Evolutionary conservation across 305 asterid species (phyloP).

Genomic region (Plantago coronopus): DNA sequence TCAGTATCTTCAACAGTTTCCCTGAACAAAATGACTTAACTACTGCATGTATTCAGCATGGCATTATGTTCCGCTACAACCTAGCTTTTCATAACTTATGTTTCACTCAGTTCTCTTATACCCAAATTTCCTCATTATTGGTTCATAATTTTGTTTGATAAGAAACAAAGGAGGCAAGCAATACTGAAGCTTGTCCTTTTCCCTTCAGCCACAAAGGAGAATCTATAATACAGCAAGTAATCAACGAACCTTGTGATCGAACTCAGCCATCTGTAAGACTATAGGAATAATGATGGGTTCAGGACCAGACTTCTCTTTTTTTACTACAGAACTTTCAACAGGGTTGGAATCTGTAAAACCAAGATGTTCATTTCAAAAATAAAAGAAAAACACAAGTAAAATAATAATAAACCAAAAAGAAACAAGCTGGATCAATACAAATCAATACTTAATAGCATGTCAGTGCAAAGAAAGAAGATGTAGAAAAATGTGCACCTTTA

Average conservation of each 20-base stretch:
- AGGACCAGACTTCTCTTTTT: constrained; percentile 67
- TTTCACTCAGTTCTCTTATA: constrained; percentile 9
- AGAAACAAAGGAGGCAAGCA: not conserved
- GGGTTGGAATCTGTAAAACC: constrained; percentile 44
- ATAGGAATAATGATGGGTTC: constrained; percentile 84
- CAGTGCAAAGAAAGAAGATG: constrained; percentile 13
- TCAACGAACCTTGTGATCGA: constrained; percentile 81
- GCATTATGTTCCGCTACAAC: not conserved
- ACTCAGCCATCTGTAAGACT: constrained; percentile 87
- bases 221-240: constrained; percentile 17
- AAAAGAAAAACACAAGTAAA: not conserved
- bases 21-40: constrained; percentile 2
- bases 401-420: constrained; percentile 10
- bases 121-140: not conserved
- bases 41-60: not conserved
- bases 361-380: too few species aligned
- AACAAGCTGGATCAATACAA: constrained; percentile 2
- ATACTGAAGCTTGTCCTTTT: constrained; percentile 3
- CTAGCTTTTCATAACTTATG: constrained; percentile 9
- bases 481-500: constrained; percentile 32
- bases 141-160: not conserved
- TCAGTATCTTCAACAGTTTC: constrained; percentile 7
- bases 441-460: constrained; percentile 13
- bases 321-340: constrained; percentile 35
- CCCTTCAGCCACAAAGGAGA: constrained; percentile 12